A percentile compares a stretch with the other conserved stretches of the same genome.
Evolutionary conservation across 352 stramenopile genomes (phyloP).

Genomic region (Phytopythium sindhum): DNA sequence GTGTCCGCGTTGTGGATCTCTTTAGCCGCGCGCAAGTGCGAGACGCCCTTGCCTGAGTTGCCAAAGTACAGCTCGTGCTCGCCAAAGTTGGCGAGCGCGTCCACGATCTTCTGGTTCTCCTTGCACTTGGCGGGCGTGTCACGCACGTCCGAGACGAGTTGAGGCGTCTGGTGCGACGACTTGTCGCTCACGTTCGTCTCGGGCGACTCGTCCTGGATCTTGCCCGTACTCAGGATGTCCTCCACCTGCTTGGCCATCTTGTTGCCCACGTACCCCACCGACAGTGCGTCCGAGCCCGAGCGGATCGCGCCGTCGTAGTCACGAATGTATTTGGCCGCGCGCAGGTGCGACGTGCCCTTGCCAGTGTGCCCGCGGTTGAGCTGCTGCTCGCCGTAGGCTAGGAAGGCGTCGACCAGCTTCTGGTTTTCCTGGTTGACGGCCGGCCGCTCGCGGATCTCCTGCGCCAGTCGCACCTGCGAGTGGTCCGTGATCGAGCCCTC

Average conservation of each 20-base stretch:
- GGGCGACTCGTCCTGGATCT: slow-evolving; percentile 41
- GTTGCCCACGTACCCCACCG: slow-evolving; percentile 49
- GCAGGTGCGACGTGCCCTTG: slow-evolving; percentile 69
- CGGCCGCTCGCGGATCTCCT: slow-evolving; percentile 47
- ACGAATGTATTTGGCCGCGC: slow-evolving; percentile 57
- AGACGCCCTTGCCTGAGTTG: slow-evolving; percentile 66
- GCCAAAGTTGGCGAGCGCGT: slow-evolving; percentile 60
- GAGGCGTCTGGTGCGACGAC: slow-evolving; percentile 28
- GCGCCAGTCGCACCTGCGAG: slow-evolving; percentile 52
- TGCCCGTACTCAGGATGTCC: slow-evolving; percentile 46
- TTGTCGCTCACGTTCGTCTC: slow-evolving; percentile 57
- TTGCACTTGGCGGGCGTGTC: slow-evolving; percentile 34
- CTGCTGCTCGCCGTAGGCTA: slow-evolving; percentile 57
- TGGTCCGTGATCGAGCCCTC: slow-evolving; percentile 36
- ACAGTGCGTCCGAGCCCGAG: slow-evolving; percentile 30
- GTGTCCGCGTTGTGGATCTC: slow-evolving; percentile 54
- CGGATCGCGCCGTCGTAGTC: slow-evolving; percentile 47
- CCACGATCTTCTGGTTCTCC: slow-evolving; percentile 67
- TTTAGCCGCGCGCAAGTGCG: slow-evolving; percentile 55
- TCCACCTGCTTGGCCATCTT: slow-evolving; percentile 61
- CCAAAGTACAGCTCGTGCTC: slow-evolving; percentile 72
- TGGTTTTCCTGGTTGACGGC: slow-evolving; percentile 53
- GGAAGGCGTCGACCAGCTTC: slow-evolving; percentile 73
- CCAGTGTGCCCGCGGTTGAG: slow-evolving; percentile 62
- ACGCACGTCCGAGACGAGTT: slow-evolving; percentile 50